These are phyloP conservation scores for Corylus heterophylla DNA, from an alignment of 306 rosid species.

Conservation along the genomic window DNA sequence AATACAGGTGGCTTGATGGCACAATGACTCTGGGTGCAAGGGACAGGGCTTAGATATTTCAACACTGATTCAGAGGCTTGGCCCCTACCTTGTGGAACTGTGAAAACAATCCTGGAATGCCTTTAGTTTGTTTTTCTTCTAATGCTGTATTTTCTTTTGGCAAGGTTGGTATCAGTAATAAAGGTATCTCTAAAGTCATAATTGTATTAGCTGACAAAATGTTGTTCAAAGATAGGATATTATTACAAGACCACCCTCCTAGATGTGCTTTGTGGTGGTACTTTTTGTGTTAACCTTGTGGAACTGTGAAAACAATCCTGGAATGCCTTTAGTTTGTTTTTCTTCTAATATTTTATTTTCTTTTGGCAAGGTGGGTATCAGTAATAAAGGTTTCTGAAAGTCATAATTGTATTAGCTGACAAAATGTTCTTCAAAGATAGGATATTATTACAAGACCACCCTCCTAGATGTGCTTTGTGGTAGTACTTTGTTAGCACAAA, in stretches of 20 bases:
- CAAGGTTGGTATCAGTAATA: constrained; percentile 8
- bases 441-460: constrained; percentile 3
- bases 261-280: constrained; percentile 17
- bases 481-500: constrained; percentile 8
- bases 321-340: constrained; percentile 10
- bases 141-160: constrained; percentile 15
- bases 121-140: constrained; percentile 19
- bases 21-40: constrained; percentile 75
- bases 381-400: constrained; percentile 10
- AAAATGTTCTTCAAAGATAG: constrained; percentile 10
- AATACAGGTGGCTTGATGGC: constrained; percentile 92
- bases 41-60: constrained; percentile 84
- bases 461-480: constrained; percentile 17
- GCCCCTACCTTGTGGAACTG: constrained; percentile 31
- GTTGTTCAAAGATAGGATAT: constrained; percentile 5
- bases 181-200: constrained; percentile 9
- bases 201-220: constrained; percentile 10
- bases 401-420: constrained; percentile 10
- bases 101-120: neutral
- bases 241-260: constrained; percentile 10
- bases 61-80: constrained; percentile 79
- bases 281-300: constrained; percentile 11
- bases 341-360: constrained; percentile 23
- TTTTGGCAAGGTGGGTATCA: constrained; percentile 5
- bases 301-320: neutral